These are phyloP conservation scores for Globisporangium nunn DNA, from an alignment of 352 stramenopile species.

Conservation along the genomic window DNA sequence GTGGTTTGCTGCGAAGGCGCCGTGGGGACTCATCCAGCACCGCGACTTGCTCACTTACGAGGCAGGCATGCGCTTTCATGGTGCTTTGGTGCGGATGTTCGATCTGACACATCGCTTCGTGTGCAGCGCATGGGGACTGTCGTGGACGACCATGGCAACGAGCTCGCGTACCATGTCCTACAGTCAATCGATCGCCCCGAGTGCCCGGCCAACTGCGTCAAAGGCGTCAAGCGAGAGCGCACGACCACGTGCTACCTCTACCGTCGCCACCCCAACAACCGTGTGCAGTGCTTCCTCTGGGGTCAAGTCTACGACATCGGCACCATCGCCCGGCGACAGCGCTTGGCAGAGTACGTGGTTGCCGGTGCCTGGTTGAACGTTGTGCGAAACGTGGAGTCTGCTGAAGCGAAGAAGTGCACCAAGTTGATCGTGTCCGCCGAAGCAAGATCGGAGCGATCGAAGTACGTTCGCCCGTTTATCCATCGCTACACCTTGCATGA, in stretches of 20 bases:
- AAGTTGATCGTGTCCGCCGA: slow-evolving; percentile 1
- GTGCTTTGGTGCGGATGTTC: no score
- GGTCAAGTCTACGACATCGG: slow-evolving; percentile 30
- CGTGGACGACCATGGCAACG: slow-evolving; percentile 7
- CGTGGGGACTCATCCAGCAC: slow-evolving; percentile 21
- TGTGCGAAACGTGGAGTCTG: slow-evolving; percentile 10
- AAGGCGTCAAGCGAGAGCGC: slow-evolving; percentile 25
- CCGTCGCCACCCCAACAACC: slow-evolving; percentile 19
- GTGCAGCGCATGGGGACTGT: slow-evolving; percentile 12
- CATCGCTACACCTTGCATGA: no score
- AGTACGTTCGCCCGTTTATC: no score
- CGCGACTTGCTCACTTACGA: slow-evolving; percentile 26
- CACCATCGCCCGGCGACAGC: slow-evolving; percentile 8
- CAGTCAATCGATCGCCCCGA: slow-evolving; percentile 16
- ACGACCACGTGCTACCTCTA: slow-evolving; percentile 38
- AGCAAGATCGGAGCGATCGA: no score
- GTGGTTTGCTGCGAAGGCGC: slow-evolving; percentile 25
- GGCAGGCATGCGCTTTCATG: no score
- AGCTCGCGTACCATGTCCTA: slow-evolving; percentile 17
- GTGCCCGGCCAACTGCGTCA: slow-evolving; percentile 16
- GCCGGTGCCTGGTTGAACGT: slow-evolving; percentile 18
- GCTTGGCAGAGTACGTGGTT: slow-evolving; percentile 13
- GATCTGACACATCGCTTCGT: no score
- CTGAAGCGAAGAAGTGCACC: slow-evolving; percentile 9
- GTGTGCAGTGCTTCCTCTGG: slow-evolving; percentile 32